Conservation (phyloP, 2,329 filamentous ascomycete species). For the Diaporthe vexans region DNA sequence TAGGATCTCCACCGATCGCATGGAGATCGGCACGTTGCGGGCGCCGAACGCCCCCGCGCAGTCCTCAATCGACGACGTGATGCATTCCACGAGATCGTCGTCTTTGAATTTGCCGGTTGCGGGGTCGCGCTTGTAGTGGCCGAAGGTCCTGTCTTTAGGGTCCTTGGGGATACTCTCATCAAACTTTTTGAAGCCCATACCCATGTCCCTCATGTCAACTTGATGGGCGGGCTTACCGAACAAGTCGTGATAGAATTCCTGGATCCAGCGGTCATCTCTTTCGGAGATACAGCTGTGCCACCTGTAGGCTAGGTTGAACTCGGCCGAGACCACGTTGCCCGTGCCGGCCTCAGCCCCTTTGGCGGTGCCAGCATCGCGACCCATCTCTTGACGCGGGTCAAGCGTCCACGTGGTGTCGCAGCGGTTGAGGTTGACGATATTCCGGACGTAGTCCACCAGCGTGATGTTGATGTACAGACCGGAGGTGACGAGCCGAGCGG, state of each 20-base stretch:
- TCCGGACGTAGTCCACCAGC: slow-evolving; percentile 82
- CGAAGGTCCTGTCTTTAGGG: slow-evolving; percentile 78
- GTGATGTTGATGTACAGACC: slow-evolving; percentile 86
- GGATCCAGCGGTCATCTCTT: slow-evolving; percentile 85
- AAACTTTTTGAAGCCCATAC: slow-evolving; percentile 73
- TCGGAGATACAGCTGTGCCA: slow-evolving; percentile 86
- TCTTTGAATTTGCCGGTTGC: slow-evolving; percentile 79
- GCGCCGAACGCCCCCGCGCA: slow-evolving; percentile 81
- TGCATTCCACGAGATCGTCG: slow-evolving; percentile 80
- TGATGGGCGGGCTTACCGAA: slow-evolving; percentile 71
- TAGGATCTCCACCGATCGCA: slow-evolving; percentile 83
- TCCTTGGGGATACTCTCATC: slow-evolving; percentile 74
- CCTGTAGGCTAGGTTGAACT: slow-evolving; percentile 90
- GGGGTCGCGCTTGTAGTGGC: slow-evolving; percentile 71
- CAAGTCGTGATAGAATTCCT: slow-evolving; percentile 74
- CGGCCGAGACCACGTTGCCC: slow-evolving; percentile 86
- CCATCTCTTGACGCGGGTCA: slow-evolving; percentile 80
- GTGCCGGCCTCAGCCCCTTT: slow-evolving; percentile 77
- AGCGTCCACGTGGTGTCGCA: slow-evolving; percentile 85
- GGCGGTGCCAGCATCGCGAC: slow-evolving; percentile 65
- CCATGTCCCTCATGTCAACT: slow-evolving; percentile 72
- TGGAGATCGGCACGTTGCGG: slow-evolving; percentile 79
- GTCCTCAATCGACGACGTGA: slow-evolving; percentile 80
- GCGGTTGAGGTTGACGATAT: slow-evolving; percentile 74
- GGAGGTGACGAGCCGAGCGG: slow-evolving; percentile 79